Evolutionary conservation across 345 rosid species (phyloP), one percentile per base, ranked within the genome.

Genomic region (Jatropha curcas): DNA sequence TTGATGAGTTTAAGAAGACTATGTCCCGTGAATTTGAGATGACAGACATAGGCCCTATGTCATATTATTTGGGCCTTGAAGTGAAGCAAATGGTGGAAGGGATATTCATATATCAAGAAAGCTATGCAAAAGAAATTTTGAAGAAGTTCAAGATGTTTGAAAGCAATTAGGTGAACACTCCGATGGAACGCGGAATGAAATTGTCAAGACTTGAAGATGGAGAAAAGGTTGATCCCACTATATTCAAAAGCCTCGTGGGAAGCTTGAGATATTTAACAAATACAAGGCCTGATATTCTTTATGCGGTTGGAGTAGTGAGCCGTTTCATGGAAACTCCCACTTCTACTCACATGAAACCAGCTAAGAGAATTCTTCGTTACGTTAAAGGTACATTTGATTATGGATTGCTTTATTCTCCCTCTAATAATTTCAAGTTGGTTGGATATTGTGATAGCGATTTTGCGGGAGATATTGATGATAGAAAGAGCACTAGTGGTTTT

Each of bases 31-130:
- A 60, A 6, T 60, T 31, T 60, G 22, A 31, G 24, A 60, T 60
- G 37, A 64, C 52, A n/a, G 33, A 64, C 14, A 64, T 64, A 0
- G n/a, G 68, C 2, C 68, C 41, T 8, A 64, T 64, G 52, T 64
- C 34, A 19, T 39, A 64, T 41, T 64, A 64, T 22, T 25, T 64
- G 5, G 52, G 68, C 0, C 11, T 35, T 3, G 48, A 62, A 35
- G 48, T 34, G n/a, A 62, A 33, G 66, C 66, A 62, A 3, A 62
- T 37, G 25, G 28, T 24, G 16, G 68, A 24, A 19, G 33, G 2
- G n/a, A n/a, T n/a, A n/a, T n/a, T n/a, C n/a, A n/a, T 0, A 27
- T 66, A 25, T 66, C 39, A 27, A 7, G 31, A 66, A 28, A 13
- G 22, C 53, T 14, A 39, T 65, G 52, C 19, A 65, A 65, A 65